Evolutionary conservation across 2,329 filamentous ascomycete species (phyloP), one percentile per base, ranked within the genome.

Genomic region (Chrysoporthe austroafricana): DNA sequence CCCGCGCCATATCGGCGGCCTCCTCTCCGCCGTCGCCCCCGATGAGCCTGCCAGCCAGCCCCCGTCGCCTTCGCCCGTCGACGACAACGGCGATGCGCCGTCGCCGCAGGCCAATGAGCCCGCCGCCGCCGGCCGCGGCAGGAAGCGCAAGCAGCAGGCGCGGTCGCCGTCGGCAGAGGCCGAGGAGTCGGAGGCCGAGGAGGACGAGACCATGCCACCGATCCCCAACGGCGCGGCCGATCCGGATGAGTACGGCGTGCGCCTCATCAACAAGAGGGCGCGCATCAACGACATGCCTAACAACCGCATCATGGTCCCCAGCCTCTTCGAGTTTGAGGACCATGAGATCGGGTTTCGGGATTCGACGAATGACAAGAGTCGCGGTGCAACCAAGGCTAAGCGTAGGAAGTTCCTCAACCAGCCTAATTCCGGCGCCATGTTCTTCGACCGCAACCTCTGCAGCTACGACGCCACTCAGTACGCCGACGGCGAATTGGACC

Each of bases 331-430:
- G 63, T 88, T 82, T 66, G 79, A 84, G 48, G 77, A 83, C 9
- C 78, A 82, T 67, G 85, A 88, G 73, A 88, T 89, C 69, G 86
- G 86, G 16, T 88, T 87, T 74, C 82, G 84, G 32, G 86, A 88
- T 72, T 86, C 85, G 4, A 82, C 82, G 69, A 88, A 88, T 68
- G 84, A 86, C 71, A 81, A 83, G 42, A 80, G 80, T 68, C 84
- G 85, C 66, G 84, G 84, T 32, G 84, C 85, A 59, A 86, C 82
- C 44, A 81, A 81, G 71, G 81, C 81, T 16, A 83, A 84, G 69
- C 80, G 86, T 62, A 85, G 85, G 72, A 84, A 82, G 73, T 88
- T 83, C 71, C 78, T 86, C 59, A 80, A 84, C 70, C 82, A 80
- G 39, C 85, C 86, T 48, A 86, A 87, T 73, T 83, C 82, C 57